A percentile compares a stretch with the other conserved stretches of the same genome.
These are phyloP conservation scores for Lachancea fermentati DNA, from an alignment of 805 yeast species.

Conservation along the genomic window DNA sequence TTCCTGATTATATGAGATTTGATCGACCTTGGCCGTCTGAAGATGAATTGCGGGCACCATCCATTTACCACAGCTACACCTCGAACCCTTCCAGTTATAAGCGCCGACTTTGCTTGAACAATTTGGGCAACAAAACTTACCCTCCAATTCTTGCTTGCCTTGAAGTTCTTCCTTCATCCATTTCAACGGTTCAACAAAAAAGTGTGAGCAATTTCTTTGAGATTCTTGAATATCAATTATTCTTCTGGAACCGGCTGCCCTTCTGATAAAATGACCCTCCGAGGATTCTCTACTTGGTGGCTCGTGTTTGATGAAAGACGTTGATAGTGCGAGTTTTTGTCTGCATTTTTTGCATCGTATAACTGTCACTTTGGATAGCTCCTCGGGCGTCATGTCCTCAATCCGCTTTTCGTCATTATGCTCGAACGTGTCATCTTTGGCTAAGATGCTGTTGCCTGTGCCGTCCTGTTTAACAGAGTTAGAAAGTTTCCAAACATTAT, in stretches of 20 bases:
- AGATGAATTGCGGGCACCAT: slow-evolving; percentile 86
- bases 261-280: slow-evolving; percentile 60
- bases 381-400: slow-evolving; percentile 25
- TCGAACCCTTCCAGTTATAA: slow-evolving; percentile 88
- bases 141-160: slow-evolving; percentile 68
- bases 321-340: slow-evolving; percentile 55
- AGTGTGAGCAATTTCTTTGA: slow-evolving; percentile 67
- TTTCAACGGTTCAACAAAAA: slow-evolving; percentile 76
- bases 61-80: slow-evolving; percentile 96
- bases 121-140: slow-evolving; percentile 78
- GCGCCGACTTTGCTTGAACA: slow-evolving; percentile 85
- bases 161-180: slow-evolving; percentile 88
- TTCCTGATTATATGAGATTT: slow-evolving; percentile 31
- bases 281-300: slow-evolving; percentile 61
- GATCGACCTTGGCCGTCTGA: slow-evolving; percentile 76
- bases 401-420: slow-evolving; percentile 24
- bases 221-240: slow-evolving; percentile 55
- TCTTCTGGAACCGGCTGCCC: slow-evolving; percentile 55
- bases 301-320: slow-evolving; percentile 57
- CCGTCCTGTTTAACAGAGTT: slow-evolving; percentile 39
- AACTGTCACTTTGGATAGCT: slow-evolving; percentile 27
- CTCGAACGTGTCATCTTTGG: slow-evolving; percentile 29
- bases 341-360: slow-evolving; percentile 84
- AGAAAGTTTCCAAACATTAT: slow-evolving; percentile 40
- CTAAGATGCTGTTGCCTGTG: slow-evolving; percentile 31